Percentiles rank a stretch among this genome's conserved stretches.
Conservation (phyloP, 495 filamentous ascomycete genomes). For the Xeromyces bisporus region DNA sequence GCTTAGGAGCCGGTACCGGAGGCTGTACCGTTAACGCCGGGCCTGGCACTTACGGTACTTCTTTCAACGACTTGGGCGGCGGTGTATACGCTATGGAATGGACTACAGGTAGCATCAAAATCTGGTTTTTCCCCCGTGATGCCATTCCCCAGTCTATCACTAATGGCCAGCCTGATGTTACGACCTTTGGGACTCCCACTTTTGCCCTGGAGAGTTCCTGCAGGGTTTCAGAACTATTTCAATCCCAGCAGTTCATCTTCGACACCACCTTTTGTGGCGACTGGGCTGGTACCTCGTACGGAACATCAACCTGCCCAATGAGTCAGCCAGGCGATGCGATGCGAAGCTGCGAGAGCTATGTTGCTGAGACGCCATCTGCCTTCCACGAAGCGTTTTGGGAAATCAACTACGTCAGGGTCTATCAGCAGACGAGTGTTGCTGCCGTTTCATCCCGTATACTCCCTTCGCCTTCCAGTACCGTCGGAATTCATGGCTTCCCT, state of each 20-base stretch:
- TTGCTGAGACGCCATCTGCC: constrained; percentile 41
- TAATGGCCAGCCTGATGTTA: constrained; percentile 39
- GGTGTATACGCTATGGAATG: constrained; percentile 70
- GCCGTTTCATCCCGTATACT: too few species aligned
- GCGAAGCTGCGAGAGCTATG: constrained; percentile 43
- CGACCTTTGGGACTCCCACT: constrained; percentile 48
- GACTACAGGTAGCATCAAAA: constrained; percentile 45
- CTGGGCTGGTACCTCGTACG: constrained; percentile 56
- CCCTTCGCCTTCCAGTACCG: too few species aligned
- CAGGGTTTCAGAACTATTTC: constrained; percentile 49
- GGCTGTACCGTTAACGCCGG: constrained; percentile 32
- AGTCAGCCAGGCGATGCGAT: constrained; percentile 19
- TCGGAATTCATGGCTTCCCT: too few species aligned
- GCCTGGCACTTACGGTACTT: constrained; percentile 44
- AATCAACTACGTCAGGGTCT: constrained; percentile 54
- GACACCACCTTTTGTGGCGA: constrained; percentile 80
- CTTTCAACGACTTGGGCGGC: constrained; percentile 57
- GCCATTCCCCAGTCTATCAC: constrained; percentile 41
- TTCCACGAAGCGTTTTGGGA: constrained; percentile 54
- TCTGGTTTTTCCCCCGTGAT: constrained; percentile 62
- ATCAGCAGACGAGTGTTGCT: constrained; percentile 16
- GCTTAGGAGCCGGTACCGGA: constrained; percentile 29
- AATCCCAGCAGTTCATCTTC: constrained; percentile 57
- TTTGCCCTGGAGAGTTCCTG: constrained; percentile 48
- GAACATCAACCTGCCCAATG: constrained; percentile 21